phyloP scores from a whole-genome alignment of 345 rosid species.

The Durio zibethinus region DNA sequence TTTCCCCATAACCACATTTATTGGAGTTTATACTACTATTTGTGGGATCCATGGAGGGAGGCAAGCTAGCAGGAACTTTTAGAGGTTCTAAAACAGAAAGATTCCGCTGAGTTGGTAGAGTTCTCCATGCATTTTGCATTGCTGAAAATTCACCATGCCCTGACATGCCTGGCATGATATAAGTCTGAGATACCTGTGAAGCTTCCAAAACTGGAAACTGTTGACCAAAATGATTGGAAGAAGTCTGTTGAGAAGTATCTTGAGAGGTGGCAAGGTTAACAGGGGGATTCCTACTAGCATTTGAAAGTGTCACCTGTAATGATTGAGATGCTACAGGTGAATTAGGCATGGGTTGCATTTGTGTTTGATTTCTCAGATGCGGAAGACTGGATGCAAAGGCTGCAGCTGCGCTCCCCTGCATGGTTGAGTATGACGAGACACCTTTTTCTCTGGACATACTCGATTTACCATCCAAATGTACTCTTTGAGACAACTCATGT shows the following conservation, averaged over 20 bases:
- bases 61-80: constrained; percentile 10
- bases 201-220: constrained; percentile 39
- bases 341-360: constrained; percentile 20
- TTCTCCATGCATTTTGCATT: constrained; percentile 33
- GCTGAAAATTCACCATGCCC: constrained; percentile 24
- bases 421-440: constrained; percentile 12
- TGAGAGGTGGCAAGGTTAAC: constrained; percentile 22
- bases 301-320: constrained; percentile 16
- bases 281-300: constrained; percentile 20
- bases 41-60: constrained; percentile 21
- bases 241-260: constrained; percentile 14
- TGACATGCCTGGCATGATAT: constrained; percentile 18
- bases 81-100: constrained; percentile 19
- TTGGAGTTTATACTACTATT: constrained; percentile 17
- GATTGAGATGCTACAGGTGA: constrained; percentile 23
- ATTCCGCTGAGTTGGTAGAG: constrained; percentile 27
- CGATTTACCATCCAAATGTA: constrained; percentile 20
- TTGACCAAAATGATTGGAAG: constrained; percentile 19
- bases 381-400: constrained; percentile 14
- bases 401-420: constrained; percentile 26
- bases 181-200: constrained; percentile 28
- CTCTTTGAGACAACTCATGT: constrained; percentile 30
- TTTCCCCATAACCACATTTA: constrained; percentile 21
- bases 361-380: constrained; percentile 27
- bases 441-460: constrained; percentile 15